These are phyloP conservation scores for Penicillium sumatraense DNA, from an alignment of 2,329 filamentous ascomycete genomes.

Conservation along the genomic window DNA sequence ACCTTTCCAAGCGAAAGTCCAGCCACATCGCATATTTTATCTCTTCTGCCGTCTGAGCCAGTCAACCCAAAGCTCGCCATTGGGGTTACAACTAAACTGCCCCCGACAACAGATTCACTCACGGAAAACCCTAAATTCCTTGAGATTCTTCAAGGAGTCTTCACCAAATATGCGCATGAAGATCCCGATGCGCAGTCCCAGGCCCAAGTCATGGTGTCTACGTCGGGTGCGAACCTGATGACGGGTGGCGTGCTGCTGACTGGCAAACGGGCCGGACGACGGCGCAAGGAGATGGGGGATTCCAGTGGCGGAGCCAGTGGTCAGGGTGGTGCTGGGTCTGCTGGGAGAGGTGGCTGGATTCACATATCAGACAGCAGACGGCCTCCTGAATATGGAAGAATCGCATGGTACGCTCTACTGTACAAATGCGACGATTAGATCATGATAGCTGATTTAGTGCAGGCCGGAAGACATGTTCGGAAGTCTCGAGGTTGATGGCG, in stretches of 20 bases:
- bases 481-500: conserved; percentile 64
- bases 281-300: conserved; percentile 45
- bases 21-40: conserved; percentile 53
- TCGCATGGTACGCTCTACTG: conserved; percentile 54
- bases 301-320: conserved; percentile 61
- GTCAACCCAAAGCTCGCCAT: conserved; percentile 59
- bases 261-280: conserved; percentile 35
- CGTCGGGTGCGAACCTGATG: conserved; percentile 59
- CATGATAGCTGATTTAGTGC: conserved; percentile 13
- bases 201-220: conserved; percentile 64
- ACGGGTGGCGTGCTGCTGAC: conserved; percentile 56
- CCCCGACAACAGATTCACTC: conserved; percentile 61
- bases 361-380: conserved; percentile 65
- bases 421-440: not conserved
- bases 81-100: conserved; percentile 58
- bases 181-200: conserved; percentile 63
- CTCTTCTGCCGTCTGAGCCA: conserved; percentile 61
- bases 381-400: conserved; percentile 67
- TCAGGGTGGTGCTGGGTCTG: conserved; percentile 63
- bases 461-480: conserved; percentile 69
- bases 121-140: conserved; percentile 62
- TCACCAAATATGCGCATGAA: conserved; percentile 57
- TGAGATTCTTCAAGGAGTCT: conserved; percentile 59
- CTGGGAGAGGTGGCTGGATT: conserved; percentile 64
- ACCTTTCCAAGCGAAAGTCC: conserved; percentile 51